phyloP scores from a whole-genome alignment of 164 flowering plant genomes.

The Nelumbo lutea region DNA sequence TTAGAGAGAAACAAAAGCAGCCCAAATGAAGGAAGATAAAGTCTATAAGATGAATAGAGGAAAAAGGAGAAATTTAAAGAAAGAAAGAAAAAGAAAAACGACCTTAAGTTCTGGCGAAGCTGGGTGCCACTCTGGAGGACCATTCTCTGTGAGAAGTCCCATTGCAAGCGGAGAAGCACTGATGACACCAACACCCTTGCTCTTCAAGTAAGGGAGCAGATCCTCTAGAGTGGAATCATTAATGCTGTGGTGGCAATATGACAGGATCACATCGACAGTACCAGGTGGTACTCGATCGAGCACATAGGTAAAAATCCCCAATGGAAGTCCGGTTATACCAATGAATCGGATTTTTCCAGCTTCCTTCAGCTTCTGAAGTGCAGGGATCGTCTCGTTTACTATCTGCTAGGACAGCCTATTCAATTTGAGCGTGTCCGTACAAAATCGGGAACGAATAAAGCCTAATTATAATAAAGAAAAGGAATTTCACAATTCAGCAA shows the following conservation, averaged over 20 bases:
- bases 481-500: constrained; percentile 11
- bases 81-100: constrained; percentile 5
- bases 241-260: constrained; percentile 84
- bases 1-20: background rate
- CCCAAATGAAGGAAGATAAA: background rate
- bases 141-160: constrained; percentile 93
- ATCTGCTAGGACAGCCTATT: constrained; percentile 40
- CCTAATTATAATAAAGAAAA: background rate
- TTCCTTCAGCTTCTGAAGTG: constrained; percentile 77
- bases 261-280: constrained; percentile 76
- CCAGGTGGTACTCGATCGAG: constrained; percentile 91
- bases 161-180: constrained; percentile 92
- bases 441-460: background rate
- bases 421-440: constrained; percentile 8
- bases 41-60: background rate
- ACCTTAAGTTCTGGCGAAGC: constrained; percentile 91
- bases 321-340: constrained; percentile 93
- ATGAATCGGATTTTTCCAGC: constrained; percentile 76
- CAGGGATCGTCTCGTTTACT: constrained; percentile 88
- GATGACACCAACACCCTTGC: constrained; percentile 85
- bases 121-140: constrained; percentile 98
- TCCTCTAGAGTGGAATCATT: constrained; percentile 81
- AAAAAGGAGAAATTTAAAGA: background rate
- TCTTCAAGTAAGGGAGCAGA: constrained; percentile 83
- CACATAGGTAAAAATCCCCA: constrained; percentile 68